Conservation (phyloP, 352 stramenopile species). For the Phytophthora colocasiae region DNA sequence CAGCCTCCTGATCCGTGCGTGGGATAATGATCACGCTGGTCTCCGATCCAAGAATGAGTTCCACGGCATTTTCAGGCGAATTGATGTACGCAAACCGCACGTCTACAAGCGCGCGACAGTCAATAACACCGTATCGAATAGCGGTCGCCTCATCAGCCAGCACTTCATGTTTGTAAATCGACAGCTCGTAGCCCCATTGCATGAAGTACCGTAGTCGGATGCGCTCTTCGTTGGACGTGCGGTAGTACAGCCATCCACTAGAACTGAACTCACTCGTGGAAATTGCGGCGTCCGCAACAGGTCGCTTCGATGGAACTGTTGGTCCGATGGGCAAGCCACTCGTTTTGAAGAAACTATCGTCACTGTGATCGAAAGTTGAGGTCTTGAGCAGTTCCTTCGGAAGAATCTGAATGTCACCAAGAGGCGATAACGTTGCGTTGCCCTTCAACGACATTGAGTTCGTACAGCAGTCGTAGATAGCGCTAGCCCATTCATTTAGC, state of each 20-base stretch:
- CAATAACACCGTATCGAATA: constrained; percentile 89
- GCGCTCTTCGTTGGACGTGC: constrained; percentile 82
- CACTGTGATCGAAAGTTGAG: constrained; percentile 68
- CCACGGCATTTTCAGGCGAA: constrained; percentile 85
- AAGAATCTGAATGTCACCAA: constrained; percentile 82
- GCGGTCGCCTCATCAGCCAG: constrained; percentile 75
- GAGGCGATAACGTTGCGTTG: constrained; percentile 59
- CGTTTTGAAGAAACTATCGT: constrained; percentile 46
- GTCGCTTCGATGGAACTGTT: constrained; percentile 21
- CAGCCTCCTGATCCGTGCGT: constrained; percentile 81
- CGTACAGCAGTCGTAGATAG: constrained; percentile 88
- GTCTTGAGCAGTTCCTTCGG: constrained; percentile 88
- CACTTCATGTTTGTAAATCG: constrained; percentile 92
- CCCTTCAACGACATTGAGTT: constrained; percentile 90
- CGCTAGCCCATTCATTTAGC: constrained; percentile 74
- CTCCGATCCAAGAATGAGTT: constrained; percentile 79
- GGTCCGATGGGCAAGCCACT: constrained; percentile 32
- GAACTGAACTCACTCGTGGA: constrained; percentile 64
- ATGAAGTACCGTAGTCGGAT: constrained; percentile 88
- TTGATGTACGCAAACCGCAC: constrained; percentile 88
- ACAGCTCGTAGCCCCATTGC: constrained; percentile 88
- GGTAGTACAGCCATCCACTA: constrained; percentile 88
- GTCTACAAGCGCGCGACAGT: constrained; percentile 83
- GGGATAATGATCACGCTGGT: constrained; percentile 87
- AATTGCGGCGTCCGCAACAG: constrained; percentile 20